These are phyloP conservation scores for Phytophthora cactorum DNA, from an alignment of 352 stramenopile genomes.

Conservation along the genomic window DNA sequence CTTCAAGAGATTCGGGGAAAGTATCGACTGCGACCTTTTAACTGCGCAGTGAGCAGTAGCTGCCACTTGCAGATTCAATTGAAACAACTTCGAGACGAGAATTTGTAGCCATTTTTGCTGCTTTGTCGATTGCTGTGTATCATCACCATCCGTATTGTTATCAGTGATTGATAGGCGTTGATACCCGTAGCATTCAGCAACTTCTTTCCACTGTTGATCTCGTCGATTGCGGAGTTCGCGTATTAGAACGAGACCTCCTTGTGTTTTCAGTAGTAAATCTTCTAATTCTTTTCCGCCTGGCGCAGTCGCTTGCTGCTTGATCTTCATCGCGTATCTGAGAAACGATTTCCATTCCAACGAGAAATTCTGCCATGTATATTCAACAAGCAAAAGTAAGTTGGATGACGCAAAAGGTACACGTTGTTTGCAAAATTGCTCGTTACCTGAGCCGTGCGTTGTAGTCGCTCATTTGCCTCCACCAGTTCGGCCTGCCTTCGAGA, in stretches of 20 bases:
- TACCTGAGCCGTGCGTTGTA: constrained; percentile 52
- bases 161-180: constrained; percentile 1
- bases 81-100: constrained; percentile 21
- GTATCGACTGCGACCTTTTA: constrained; percentile 8
- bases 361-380: constrained; percentile 43
- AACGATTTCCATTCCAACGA: constrained; percentile 68
- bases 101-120: constrained; percentile 19
- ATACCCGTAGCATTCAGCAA: constrained; percentile 40
- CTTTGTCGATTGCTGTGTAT: background rate
- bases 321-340: constrained; percentile 55
- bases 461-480: constrained; percentile 36
- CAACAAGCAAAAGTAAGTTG: background rate
- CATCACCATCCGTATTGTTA: background rate
- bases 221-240: constrained; percentile 43
- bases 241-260: constrained; percentile 60
- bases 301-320: constrained; percentile 32
- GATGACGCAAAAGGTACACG: background rate
- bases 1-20: constrained; percentile 22
- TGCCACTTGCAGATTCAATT: constrained; percentile 22
- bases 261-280: constrained; percentile 54
- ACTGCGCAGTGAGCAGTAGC: constrained; percentile 20
- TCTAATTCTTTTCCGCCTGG: constrained; percentile 39
- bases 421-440: background rate
- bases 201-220: constrained; percentile 45
- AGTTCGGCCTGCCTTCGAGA: constrained; percentile 40